These are phyloP conservation scores for Colletotrichum lindemuthianum DNA, from an alignment of 2,329 filamentous ascomycete species.

Conservation along the genomic window DNA sequence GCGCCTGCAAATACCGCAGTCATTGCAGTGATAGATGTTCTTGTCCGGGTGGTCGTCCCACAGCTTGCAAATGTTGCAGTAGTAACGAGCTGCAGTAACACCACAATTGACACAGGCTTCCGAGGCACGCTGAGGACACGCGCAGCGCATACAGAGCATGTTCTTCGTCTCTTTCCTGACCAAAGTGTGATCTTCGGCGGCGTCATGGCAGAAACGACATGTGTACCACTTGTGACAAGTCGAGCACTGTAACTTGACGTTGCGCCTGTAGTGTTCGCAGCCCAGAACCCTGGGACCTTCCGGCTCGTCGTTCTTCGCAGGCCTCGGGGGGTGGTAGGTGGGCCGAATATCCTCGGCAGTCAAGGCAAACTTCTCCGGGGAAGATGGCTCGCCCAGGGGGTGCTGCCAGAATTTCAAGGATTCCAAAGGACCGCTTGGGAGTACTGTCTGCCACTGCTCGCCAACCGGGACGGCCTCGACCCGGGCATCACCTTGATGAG, in stretches of 20 bases:
- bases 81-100: constrained; percentile 84
- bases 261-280: constrained; percentile 92
- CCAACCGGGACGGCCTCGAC: constrained; percentile 34
- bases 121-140: constrained; percentile 82
- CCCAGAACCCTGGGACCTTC: constrained; percentile 65
- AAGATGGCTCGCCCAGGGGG: constrained; percentile 50
- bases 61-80: constrained; percentile 92
- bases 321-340: constrained; percentile 71
- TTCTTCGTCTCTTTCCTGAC: constrained; percentile 86
- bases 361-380: constrained; percentile 57
- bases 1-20: constrained; percentile 94
- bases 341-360: constrained; percentile 71
- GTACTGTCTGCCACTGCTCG: constrained; percentile 50
- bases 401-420: constrained; percentile 70
- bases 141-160: constrained; percentile 98
- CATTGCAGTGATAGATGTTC: constrained; percentile 93
- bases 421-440: constrained; percentile 58
- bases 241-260: constrained; percentile 94
- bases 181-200: constrained; percentile 79
- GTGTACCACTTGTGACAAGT: constrained; percentile 93
- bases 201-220: constrained; percentile 93
- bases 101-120: constrained; percentile 83
- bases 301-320: constrained; percentile 56
- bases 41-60: constrained; percentile 95
- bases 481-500: constrained; percentile 10